Percentiles rank a stretch among this genome's conserved stretches.
Conservation (phyloP, 192 early-diverging fungal genomes). For the Entrophospora sp. region DNA sequence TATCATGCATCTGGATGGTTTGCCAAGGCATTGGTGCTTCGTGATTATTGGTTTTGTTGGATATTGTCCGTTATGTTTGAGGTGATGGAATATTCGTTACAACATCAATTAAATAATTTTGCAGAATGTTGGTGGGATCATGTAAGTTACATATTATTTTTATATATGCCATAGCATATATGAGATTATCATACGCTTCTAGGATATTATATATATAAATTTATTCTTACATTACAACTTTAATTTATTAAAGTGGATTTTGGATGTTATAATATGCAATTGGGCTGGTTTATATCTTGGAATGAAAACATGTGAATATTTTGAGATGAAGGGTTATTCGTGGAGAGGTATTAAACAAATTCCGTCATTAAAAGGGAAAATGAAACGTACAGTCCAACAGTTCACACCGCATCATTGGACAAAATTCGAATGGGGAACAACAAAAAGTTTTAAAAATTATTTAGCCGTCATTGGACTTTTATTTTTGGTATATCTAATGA, state of each 20-base stretch:
- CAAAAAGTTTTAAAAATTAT: conserved; percentile 83
- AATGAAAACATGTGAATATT: conserved; percentile 96
- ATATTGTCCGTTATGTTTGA: conserved; percentile 92
- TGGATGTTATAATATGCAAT: conserved; percentile 88
- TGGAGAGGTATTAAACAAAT: conserved; percentile 89
- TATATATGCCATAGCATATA: too few species aligned
- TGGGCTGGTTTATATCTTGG: conserved; percentile 91
- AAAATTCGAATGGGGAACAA: conserved; percentile 82
- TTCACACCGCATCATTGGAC: conserved; percentile 96
- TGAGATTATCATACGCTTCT: too few species aligned
- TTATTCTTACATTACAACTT: too few species aligned
- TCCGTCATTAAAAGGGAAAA: conserved; percentile 73
- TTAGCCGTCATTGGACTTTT: conserved; percentile 64
- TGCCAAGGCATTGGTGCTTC: conserved; percentile 82
- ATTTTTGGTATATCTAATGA: conserved; percentile 22
- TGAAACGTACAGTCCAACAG: conserved; percentile 80
- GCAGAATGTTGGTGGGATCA: conserved; percentile 99
- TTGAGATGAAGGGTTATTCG: conserved; percentile 92
- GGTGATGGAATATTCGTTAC: conserved; percentile 88
- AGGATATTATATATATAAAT: too few species aligned
- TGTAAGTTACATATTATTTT: too few species aligned
- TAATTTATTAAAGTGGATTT: too few species aligned
- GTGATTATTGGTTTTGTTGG: conserved; percentile 96
- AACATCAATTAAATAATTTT: conserved; percentile 95
- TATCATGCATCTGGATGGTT: conserved; percentile 94